These are phyloP conservation scores for Apiospora koreana DNA, from an alignment of 2,329 filamentous ascomycete species.

Conservation along the genomic window DNA sequence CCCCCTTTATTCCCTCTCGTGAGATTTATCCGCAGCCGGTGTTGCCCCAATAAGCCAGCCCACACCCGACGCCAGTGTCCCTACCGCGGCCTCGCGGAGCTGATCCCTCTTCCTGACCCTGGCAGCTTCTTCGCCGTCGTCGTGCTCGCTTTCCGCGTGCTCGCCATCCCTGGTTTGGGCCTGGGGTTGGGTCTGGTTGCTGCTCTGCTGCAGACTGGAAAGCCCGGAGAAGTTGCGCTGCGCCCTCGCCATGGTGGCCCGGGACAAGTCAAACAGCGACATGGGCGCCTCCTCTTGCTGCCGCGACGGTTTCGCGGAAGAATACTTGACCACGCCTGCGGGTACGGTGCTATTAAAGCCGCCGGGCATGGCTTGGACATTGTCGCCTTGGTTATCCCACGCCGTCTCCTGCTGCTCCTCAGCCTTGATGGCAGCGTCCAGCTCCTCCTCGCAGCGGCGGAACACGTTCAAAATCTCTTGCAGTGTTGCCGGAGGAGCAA, in stretches of 20 bases:
- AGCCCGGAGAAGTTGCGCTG: conserved; percentile 59
- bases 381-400: conserved; percentile 68
- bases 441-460: conserved; percentile 76
- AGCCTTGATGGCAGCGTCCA: conserved; percentile 64
- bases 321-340: conserved; percentile 26
- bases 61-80: conserved; percentile 66
- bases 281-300: conserved; percentile 56
- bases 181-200: conserved; percentile 31
- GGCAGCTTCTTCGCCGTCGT: conserved; percentile 35
- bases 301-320: conserved; percentile 33
- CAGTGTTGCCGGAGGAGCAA: conserved; percentile 69
- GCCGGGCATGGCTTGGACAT: conserved; percentile 54
- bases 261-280: conserved; percentile 65
- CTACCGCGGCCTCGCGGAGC: conserved; percentile 65
- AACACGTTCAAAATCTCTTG: conserved; percentile 76
- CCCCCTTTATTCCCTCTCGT: conserved; percentile 26
- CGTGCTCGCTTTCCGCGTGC: background rate
- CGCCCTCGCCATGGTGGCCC: conserved; percentile 60
- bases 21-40: conserved; percentile 29
- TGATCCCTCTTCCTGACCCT: conserved; percentile 71
- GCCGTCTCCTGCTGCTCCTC: conserved; percentile 70
- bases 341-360: conserved; percentile 45
- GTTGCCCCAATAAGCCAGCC: conserved; percentile 68
- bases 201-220: conserved; percentile 49
- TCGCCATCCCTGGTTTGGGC: conserved; percentile 24